Evolutionary conservation across 2,329 filamentous ascomycete species (phyloP).

Genomic region (Hawksworthiomyces lignivorus): DNA sequence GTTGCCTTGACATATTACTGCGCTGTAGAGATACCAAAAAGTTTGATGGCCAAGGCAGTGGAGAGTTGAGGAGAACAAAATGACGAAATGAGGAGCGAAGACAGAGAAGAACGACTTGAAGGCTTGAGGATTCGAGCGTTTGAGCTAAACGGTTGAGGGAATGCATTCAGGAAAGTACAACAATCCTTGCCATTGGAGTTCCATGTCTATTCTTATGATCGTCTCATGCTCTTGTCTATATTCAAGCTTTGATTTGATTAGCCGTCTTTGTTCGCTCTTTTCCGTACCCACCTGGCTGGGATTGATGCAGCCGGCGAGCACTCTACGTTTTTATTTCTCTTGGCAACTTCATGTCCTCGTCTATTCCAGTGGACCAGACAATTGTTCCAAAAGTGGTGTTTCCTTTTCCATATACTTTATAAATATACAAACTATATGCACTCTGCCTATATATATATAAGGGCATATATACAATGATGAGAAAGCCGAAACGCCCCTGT

Average conservation of each 20-base stretch:
- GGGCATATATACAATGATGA: constrained; percentile 1
- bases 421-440: not conserved
- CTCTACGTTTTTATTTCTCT: not conserved
- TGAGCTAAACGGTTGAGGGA: too few species aligned
- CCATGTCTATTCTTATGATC: not conserved
- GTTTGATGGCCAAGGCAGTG: too few species aligned
- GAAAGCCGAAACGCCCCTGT: not conserved
- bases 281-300: constrained; percentile 2
- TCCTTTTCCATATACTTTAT: constrained; percentile 1
- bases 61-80: too few species aligned
- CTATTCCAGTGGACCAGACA: too few species aligned
- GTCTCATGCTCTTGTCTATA: not conserved
- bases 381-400: not conserved
- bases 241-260: not conserved
- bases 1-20: not conserved
- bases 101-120: too few species aligned
- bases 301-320: constrained; percentile 1
- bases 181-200: not conserved
- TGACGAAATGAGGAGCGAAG: too few species aligned
- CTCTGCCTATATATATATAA: constrained; percentile 5
- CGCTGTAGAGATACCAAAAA: not conserved
- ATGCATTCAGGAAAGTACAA: too few species aligned
- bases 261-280: not conserved
- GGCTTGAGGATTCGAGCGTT: too few species aligned
- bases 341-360: not conserved